Evolutionary conservation across 441 rosid species (phyloP).

Genomic region (Kokia cookei): DNA sequence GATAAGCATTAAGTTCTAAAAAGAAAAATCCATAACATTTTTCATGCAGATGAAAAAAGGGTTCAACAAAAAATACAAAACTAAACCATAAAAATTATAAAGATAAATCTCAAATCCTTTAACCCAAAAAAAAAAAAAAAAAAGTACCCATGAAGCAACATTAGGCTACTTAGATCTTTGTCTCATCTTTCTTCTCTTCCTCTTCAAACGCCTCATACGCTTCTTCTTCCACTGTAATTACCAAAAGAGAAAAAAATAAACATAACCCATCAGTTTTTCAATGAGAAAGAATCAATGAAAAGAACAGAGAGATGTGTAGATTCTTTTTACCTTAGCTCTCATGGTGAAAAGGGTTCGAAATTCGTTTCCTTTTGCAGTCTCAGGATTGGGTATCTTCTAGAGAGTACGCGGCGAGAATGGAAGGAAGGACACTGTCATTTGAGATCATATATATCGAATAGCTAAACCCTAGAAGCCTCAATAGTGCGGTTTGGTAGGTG

Average conservation of each 20-base stretch:
- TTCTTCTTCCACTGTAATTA: constrained; percentile 63
- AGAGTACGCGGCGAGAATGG: neutral
- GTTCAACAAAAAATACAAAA: neutral
- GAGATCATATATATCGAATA: neutral
- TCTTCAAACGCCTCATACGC: constrained; percentile 73
- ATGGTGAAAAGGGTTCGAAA: neutral
- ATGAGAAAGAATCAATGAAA: neutral
- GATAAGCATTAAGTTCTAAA: neutral
- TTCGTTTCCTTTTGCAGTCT: neutral
- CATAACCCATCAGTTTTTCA: neutral
- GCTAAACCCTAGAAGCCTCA: neutral
- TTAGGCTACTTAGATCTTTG: constrained; percentile 58
- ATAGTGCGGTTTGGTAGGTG: neutral
- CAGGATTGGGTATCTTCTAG: neutral
- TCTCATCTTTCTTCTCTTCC: constrained; percentile 79
- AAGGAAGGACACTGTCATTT: neutral
- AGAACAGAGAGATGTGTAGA: neutral
- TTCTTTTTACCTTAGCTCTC: neutral
- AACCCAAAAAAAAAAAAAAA: neutral
- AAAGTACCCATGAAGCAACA: neutral
- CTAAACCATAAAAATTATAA: neutral
- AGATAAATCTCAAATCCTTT: neutral
- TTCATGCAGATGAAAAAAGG: neutral
- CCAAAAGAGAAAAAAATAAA: neutral
- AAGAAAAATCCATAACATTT: neutral